Conservation (phyloP, 371 early-diverging fungal species). For the Nosema granulosis region DNA sequence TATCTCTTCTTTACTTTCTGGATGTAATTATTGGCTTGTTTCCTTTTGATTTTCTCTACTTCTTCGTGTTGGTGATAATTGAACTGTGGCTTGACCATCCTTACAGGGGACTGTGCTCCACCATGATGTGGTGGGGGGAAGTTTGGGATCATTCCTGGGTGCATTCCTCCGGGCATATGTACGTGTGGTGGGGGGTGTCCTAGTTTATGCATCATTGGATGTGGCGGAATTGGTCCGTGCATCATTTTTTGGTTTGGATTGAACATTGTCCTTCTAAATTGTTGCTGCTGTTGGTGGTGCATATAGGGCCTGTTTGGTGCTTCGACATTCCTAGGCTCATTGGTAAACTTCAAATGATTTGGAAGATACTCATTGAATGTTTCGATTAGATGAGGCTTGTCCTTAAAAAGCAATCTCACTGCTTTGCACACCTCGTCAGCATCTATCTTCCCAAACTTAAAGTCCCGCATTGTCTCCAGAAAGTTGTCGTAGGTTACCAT, state of each 20-base stretch:
- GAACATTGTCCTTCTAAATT: slow-evolving; percentile 5
- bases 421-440: slow-evolving; percentile 94
- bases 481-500: slow-evolving; percentile 92
- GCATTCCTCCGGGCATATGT: slow-evolving; percentile 13
- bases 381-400: slow-evolving; percentile 80
- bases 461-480: slow-evolving; percentile 97
- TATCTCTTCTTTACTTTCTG: slow-evolving; percentile 64
- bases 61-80: background rate
- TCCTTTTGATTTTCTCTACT: slow-evolving; percentile 41
- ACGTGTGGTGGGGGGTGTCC: slow-evolving; percentile 8
- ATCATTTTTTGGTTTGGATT: slow-evolving; percentile 19
- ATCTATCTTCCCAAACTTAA: slow-evolving; percentile 89
- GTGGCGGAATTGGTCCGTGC: background rate
- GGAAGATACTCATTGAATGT: slow-evolving; percentile 98
- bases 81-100: background rate
- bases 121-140: background rate
- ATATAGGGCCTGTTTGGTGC: background rate
- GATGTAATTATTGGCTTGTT: slow-evolving; percentile 61
- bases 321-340: background rate
- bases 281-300: background rate
- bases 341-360: slow-evolving; percentile 60
- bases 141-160: background rate
- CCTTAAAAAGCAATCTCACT: slow-evolving; percentile 83
- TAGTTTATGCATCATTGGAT: slow-evolving; percentile 24
- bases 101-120: background rate